Conservation (phyloP, 2,329 filamentous ascomycete species). For the Xylariales sp. region DNA sequence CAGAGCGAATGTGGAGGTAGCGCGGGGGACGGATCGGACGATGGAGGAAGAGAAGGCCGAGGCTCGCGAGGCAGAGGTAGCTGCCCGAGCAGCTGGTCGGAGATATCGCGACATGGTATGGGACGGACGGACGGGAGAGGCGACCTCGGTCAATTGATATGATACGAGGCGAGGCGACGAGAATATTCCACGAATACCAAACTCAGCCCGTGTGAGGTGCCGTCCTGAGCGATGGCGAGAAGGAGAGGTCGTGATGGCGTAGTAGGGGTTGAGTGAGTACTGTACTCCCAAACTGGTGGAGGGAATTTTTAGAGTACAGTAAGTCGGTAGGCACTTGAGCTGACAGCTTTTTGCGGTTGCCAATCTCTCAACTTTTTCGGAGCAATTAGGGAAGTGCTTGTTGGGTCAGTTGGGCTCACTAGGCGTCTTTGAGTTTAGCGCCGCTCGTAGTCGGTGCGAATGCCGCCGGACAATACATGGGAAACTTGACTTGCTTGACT, state of each 20-base stretch:
- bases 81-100: constrained; percentile 45
- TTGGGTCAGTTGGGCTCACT: not conserved
- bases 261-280: constrained; percentile 3
- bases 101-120: constrained; percentile 45
- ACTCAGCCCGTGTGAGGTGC: not conserved
- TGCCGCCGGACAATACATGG: not conserved
- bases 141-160: constrained; percentile 4
- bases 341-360: constrained; percentile 8
- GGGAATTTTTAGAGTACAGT: constrained; percentile 11
- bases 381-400: constrained; percentile 4
- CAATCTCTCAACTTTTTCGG: constrained; percentile 3
- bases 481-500: not conserved
- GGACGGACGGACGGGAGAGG: constrained; percentile 10
- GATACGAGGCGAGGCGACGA: not conserved
- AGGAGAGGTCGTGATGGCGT: constrained; percentile 1
- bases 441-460: not conserved
- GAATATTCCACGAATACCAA: not conserved
- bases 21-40: constrained; percentile 29
- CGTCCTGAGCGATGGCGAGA: not conserved
- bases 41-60: constrained; percentile 29
- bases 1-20: constrained; percentile 31
- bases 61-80: constrained; percentile 36
- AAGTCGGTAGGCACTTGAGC: too few species aligned
- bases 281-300: constrained; percentile 4
- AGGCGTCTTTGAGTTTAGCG: not conserved